These are phyloP conservation scores for Piper betle DNA, from an alignment of 164 flowering plant species.

Conservation along the genomic window DNA sequence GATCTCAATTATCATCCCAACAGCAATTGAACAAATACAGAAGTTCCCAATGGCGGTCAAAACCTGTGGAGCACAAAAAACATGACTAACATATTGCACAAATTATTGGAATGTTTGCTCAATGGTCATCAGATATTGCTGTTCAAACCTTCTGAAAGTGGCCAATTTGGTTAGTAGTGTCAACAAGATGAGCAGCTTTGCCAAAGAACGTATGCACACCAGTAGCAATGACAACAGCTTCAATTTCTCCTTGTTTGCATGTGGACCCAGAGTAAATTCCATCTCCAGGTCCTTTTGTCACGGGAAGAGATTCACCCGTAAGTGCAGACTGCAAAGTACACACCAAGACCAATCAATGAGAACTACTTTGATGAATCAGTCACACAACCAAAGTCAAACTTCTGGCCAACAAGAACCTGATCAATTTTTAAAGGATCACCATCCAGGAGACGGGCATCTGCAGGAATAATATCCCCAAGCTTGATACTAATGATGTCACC, in stretches of 20 bases:
- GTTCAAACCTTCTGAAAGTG: conserved; percentile 26
- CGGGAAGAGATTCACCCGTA: conserved; percentile 33
- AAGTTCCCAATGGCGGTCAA: conserved; percentile 69
- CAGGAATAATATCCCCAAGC: conserved; percentile 90
- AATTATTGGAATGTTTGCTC: neutral
- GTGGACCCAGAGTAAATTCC: conserved; percentile 37
- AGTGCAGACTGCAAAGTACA: conserved; percentile 23
- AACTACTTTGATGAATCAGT: neutral
- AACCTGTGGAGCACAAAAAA: conserved; percentile 21
- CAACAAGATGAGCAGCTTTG: conserved; percentile 37
- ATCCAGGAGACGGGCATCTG: conserved; percentile 84
- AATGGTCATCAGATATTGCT: neutral
- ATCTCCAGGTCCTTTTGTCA: conserved; percentile 35
- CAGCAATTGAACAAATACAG: conserved; percentile 68
- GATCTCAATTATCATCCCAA: conserved; percentile 59
- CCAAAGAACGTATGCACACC: conserved; percentile 39
- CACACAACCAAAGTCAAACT: neutral
- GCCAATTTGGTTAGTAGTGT: conserved; percentile 28
- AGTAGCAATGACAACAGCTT: conserved; percentile 35
- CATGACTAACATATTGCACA: neutral
- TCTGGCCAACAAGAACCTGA: conserved; percentile 31
- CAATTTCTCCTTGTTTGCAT: conserved; percentile 34
- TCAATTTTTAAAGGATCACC: conserved; percentile 90
- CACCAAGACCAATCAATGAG: neutral
- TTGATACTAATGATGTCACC: conserved; percentile 81